phyloP scores from a whole-genome alignment of 129 eudicot genomes.

The carrot (Daucus carota) region DNA sequence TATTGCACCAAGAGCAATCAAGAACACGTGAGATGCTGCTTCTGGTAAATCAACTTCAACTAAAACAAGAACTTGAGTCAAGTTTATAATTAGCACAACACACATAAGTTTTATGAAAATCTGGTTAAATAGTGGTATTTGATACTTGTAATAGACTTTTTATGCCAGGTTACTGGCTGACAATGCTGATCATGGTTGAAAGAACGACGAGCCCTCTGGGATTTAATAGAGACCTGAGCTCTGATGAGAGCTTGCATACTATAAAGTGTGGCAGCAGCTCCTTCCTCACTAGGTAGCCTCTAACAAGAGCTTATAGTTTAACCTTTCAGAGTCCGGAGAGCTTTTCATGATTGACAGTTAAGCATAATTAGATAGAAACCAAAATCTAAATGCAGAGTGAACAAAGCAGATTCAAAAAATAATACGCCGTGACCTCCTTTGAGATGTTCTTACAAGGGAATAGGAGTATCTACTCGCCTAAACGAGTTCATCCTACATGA shows the following conservation, averaged over 20 bases:
- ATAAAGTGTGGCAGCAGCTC: conserved; percentile 84
- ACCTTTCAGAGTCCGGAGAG: conserved; percentile 84
- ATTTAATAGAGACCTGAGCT: conserved; percentile 62
- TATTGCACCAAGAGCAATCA: too few species aligned
- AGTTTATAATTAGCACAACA: background rate
- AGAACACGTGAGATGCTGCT: too few species aligned
- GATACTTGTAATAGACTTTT: conserved; percentile 60
- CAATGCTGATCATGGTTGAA: conserved; percentile 35
- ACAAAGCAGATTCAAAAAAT: background rate
- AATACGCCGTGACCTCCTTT: too few species aligned
- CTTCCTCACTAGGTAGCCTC: conserved; percentile 81
- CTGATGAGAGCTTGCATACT: conserved; percentile 92
- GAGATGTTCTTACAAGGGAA: too few species aligned
- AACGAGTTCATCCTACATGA: background rate
- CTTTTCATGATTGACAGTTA: conserved; percentile 65
- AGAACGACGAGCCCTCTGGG: conserved; percentile 64
- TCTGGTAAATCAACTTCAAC: too few species aligned
- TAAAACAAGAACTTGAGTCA: too few species aligned
- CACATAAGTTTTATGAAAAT: background rate
- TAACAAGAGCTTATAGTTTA: conserved; percentile 83
- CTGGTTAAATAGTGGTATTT: background rate
- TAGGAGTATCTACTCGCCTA: too few species aligned
- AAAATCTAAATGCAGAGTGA: background rate
- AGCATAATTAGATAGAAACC: background rate
- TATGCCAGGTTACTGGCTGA: conserved; percentile 38